Evolutionary conservation across 805 yeast species (phyloP), one percentile per base, ranked within the genome.

Genomic region (Nakazawaea wickerhamii): DNA sequence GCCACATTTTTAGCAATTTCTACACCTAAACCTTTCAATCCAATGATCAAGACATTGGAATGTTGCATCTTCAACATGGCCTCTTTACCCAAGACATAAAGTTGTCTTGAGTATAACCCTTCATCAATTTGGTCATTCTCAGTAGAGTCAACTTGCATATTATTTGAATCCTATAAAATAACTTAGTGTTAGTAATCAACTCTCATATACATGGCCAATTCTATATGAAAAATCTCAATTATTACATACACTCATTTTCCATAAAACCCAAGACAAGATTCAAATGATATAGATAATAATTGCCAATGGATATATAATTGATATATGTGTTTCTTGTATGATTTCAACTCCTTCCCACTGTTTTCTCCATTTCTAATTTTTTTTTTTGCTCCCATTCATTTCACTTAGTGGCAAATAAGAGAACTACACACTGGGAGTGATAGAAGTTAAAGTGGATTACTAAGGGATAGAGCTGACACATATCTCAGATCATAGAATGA

Each of bases 1-100:
- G 96, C 95, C 43, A 93, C 88, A 63, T 93, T 93, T 66, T 93
- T 93, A 19, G 99, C 97, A 45, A 93, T 88, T 65, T 93, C 99
- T 33, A 87, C 75, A 56, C 99, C 99, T 37, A 93, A 69, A 37
- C 99, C 99, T 58, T 79, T 82, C 44, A 91, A 68, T 3, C 99
- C 99, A 49, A 90, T 77, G 37, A 93, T 73, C 38, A 93, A 75
- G n/a, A 93, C 96, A 54, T 85, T 88, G 20, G 98, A 89, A 51
- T 77, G 73, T 55, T 90, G 96, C 97, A 93, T 86, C 63, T 88
- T 86, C 54, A 90, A 70, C 99, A 93, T 93, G 40, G 99, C 99
- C 51, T 93, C 99, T 55, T 87, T 89, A 48, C 99, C 99, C 50
- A 93, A 67, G 40, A 93, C 99, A 55, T 91, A 88, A 63, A 93